Percentiles rank a stretch among this genome's conserved stretches.
Evolutionary conservation across 345 rosid species (phyloP).

Genomic region (Lepidium africanum): DNA sequence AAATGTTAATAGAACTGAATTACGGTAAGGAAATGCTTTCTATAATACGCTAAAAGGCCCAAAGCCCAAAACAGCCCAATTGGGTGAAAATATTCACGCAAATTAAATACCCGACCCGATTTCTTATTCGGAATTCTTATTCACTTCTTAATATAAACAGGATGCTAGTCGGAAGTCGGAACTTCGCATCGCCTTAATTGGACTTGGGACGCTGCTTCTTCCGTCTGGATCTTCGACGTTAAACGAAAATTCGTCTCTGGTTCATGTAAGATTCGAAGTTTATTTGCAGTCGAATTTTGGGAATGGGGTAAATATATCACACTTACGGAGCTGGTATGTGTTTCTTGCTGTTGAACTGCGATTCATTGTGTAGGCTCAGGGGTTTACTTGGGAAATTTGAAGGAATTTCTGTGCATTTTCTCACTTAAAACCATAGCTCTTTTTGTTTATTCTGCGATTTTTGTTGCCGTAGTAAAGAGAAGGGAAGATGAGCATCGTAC

Average conservation of each 20-base stretch:
- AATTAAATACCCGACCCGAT: slow-evolving; percentile 12
- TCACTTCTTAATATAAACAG: neutral
- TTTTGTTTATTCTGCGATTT: neutral
- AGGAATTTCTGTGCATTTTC: neutral
- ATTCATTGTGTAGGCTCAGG: neutral
- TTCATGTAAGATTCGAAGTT: neutral
- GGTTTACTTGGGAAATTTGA: neutral
- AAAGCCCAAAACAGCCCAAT: neutral
- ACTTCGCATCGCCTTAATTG: neutral
- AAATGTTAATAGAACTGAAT: no score
- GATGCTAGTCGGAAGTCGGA: neutral
- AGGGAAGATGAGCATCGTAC: slow-evolving; percentile 65
- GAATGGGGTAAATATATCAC: neutral
- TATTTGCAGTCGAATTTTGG: neutral
- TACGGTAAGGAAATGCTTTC: no score
- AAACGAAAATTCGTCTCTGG: neutral
- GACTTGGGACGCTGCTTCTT: neutral
- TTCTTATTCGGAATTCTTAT: neutral
- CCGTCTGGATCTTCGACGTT: neutral
- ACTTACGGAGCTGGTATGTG: neutral
- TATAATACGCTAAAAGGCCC: slow-evolving; percentile 5
- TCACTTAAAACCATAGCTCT: neutral
- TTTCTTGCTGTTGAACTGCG: neutral
- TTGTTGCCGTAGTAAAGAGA: neutral
- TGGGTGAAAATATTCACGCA: neutral